phyloP scores from a whole-genome alignment of 345 rosid species.

The Kernera saxatilis region DNA sequence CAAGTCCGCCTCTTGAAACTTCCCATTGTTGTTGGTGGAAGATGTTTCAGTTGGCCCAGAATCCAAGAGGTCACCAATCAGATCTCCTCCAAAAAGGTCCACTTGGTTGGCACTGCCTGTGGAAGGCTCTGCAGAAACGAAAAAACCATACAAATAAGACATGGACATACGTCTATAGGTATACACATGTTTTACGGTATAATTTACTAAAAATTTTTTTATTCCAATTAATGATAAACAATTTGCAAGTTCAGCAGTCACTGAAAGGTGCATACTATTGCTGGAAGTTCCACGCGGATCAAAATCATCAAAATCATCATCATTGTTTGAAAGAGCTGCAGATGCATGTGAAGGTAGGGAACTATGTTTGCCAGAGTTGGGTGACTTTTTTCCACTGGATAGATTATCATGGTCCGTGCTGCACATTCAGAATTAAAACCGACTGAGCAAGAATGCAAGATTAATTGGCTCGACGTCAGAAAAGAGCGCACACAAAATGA shows the following conservation, averaged over 20 bases:
- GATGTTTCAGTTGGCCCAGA: slow-evolving; percentile 53
- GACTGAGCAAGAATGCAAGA: slow-evolving; percentile 7
- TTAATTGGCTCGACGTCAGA: background rate
- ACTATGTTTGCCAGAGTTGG: slow-evolving; percentile 39
- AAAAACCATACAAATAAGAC: slow-evolving; percentile 11
- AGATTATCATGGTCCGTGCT: slow-evolving; percentile 56
- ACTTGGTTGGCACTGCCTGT: slow-evolving; percentile 58
- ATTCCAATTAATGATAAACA: background rate
- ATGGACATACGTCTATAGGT: background rate
- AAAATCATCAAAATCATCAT: slow-evolving; percentile 81
- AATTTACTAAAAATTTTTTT: background rate
- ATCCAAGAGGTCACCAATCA: slow-evolving; percentile 77
- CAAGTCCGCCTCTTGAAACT: slow-evolving; percentile 62
- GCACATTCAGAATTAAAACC: slow-evolving; percentile 30
- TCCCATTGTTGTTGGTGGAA: slow-evolving; percentile 30
- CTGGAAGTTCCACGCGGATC: slow-evolving; percentile 87
- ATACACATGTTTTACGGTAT: background rate
- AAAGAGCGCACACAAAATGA: background rate
- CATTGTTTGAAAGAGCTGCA: slow-evolving; percentile 43
- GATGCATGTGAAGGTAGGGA: slow-evolving; percentile 35
- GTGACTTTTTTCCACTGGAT: slow-evolving; percentile 39
- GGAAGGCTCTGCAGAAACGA: slow-evolving; percentile 50
- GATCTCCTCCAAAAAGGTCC: slow-evolving; percentile 76
- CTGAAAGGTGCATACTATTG: slow-evolving; percentile 49
- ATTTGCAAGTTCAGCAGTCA: background rate